A percentile compares a stretch with the other conserved stretches of the same genome.
These are phyloP conservation scores for Penicillium sp. DNA, from an alignment of 2,329 filamentous ascomycete genomes.

Conservation along the genomic window DNA sequence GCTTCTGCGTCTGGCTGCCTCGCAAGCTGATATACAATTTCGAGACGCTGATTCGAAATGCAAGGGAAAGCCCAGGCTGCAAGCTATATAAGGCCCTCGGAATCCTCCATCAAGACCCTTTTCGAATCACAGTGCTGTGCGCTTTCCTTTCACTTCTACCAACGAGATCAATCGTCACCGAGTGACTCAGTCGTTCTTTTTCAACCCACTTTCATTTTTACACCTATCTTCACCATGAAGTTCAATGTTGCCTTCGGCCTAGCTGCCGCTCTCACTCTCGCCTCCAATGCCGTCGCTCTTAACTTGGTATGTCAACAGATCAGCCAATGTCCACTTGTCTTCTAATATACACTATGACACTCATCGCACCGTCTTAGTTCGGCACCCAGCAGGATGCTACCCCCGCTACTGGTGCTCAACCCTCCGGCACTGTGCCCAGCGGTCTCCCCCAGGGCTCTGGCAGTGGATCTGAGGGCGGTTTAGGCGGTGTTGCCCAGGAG, in stretches of 20 bases:
- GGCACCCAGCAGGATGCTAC: constrained; percentile 10
- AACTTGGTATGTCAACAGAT: constrained; percentile 7
- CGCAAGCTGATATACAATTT: neutral
- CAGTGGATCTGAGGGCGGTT: constrained; percentile 1
- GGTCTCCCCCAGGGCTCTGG: neutral
- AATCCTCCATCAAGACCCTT: constrained; percentile 8
- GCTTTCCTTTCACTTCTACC: constrained; percentile 23
- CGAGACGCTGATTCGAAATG: neutral
- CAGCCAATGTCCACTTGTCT: neutral
- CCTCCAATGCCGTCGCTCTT: constrained; percentile 24
- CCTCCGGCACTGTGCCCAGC: constrained; percentile 8
- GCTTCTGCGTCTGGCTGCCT: neutral
- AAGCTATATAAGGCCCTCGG: constrained; percentile 19
- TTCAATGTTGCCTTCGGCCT: constrained; percentile 28
- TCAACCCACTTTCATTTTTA: constrained; percentile 7
- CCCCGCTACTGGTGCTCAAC: constrained; percentile 10
- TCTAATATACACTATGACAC: neutral
- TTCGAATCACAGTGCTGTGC: constrained; percentile 30
- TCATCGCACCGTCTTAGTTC: constrained; percentile 2
- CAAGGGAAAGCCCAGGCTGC: neutral
- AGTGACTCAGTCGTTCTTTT: constrained; percentile 17
- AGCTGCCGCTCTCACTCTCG: constrained; percentile 26
- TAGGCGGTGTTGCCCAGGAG: neutral
- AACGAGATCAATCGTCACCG: constrained; percentile 17
- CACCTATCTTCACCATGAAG: constrained; percentile 31